Percentiles rank a stretch among this genome's conserved stretches.
phyloP scores from a whole-genome alignment of 805 yeast species.

The Grigorovia transvaalensis region DNA sequence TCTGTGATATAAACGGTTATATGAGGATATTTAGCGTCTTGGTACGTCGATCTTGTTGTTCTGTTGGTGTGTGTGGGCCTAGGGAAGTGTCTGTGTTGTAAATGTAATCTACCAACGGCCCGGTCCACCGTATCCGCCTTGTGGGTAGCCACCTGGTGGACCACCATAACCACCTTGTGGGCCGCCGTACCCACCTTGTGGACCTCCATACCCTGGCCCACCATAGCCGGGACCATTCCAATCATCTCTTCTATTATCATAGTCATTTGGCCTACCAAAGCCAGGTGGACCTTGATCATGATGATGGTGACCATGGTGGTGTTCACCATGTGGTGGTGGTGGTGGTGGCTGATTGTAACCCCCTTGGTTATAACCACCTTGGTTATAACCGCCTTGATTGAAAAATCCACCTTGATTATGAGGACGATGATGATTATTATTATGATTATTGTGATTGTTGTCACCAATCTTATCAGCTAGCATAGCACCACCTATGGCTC shows the following conservation, averaged over 20 bases:
- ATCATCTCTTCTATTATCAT: not conserved
- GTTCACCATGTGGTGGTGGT: not conserved
- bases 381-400: not conserved
- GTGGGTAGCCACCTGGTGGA: constrained; percentile 9
- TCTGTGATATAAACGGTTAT: not conserved
- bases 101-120: not conserved
- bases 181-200: constrained; percentile 8
- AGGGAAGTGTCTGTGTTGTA: too few relatives aligned
- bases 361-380: not conserved
- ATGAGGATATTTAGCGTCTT: not conserved
- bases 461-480: constrained; percentile 42
- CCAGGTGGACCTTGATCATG: constrained; percentile 1
- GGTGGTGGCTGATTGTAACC: not conserved
- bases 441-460: constrained; percentile 25
- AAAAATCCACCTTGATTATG: not conserved
- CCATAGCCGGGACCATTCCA: not conserved
- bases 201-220: constrained; percentile 4
- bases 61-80: too few relatives aligned
- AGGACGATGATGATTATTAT: constrained; percentile 2
- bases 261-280: constrained; percentile 6
- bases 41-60: not conserved
- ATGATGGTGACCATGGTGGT: not conserved
- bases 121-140: constrained; percentile 7
- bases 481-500: constrained; percentile 47
- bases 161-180: constrained; percentile 9